Evolutionary conservation across 768 basidiomycete genomes (phyloP), one percentile per base, ranked within the genome.

Genomic region (Brasilioporus rufonigricans): DNA sequence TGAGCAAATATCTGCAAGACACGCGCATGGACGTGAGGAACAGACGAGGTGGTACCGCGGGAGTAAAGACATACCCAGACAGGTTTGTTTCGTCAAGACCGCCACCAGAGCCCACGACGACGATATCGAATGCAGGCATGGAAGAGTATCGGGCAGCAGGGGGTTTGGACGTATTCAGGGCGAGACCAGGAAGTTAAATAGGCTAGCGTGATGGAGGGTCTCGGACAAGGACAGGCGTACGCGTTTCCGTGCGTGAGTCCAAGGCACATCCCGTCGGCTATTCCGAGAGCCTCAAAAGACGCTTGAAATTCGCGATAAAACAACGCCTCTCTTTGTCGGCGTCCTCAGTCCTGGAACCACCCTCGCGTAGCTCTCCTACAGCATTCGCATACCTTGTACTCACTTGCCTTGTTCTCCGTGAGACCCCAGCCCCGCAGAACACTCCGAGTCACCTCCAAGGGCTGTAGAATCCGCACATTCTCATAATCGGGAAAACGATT

Each of bases 21-120:
- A 48, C 39, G 19, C 21, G 10, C n/a, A 45, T 26, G 19, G 43
- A 55, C 60, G 57, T 59, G 55, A 40, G 46, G 32, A 43, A 50
- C 59, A 48, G 26, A 40, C 19, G 40, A 8, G 35, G 44, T 10
- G 23, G 1, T 24, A 8, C 1, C 11, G 48, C 13, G 9, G 3
- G 38, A 18, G 19, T 2, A 3, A 6, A 38, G 43, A 79, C 86
- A 61, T 68, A 93, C 93, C 84, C 87, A 26, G 90, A 91, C 58
- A 97, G 72, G 73, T 98, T 91, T 23, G 86, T 87, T 71, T 98
- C 95, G 62, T 87, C 80, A 9, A 92, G 93, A 46, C 95, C 95
- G 43, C 95, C 95, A 53, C 93, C 92, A 61, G 84, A 82, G 45
- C 86, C 95, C 35, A 93, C 83, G 61, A 89, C 87, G 55, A 92